These are phyloP conservation scores for Acaromyces ingoldii DNA, from an alignment of 1,284 basidiomycete species.

Conservation along the genomic window DNA sequence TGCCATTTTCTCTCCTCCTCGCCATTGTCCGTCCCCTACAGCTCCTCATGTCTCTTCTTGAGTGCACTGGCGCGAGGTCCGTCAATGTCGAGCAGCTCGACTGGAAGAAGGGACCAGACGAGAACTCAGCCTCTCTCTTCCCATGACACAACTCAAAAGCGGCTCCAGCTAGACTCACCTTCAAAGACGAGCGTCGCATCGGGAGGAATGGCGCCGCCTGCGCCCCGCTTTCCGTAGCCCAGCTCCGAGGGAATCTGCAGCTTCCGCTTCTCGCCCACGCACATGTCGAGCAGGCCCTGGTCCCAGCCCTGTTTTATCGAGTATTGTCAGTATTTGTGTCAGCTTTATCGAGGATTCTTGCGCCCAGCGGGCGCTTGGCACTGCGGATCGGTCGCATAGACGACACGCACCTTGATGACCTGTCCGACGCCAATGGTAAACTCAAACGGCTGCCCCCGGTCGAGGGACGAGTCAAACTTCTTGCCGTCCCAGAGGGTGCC, in stretches of 20 bases:
- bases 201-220: conserved; percentile 72
- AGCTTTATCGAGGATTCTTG: no score
- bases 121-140: not conserved
- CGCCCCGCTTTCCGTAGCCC: conserved; percentile 65
- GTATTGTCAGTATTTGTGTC: no score
- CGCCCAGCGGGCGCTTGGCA: no score
- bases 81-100: conserved; percentile 12
- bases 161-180: conserved; percentile 45
- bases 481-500: conserved; percentile 67
- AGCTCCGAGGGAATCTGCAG: conserved; percentile 54
- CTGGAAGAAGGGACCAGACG: not conserved
- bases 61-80: conserved; percentile 9
- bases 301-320: conserved; percentile 57
- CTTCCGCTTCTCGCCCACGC: conserved; percentile 81
- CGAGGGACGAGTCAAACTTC: conserved; percentile 75
- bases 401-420: conserved; percentile 60
- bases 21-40: no score
- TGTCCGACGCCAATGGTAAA: conserved; percentile 64
- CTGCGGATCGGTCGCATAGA: no score
- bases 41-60: no score
- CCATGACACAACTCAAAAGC: not conserved
- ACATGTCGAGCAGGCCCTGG: conserved; percentile 65
- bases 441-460: conserved; percentile 59
- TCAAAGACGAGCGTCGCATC: conserved; percentile 82
- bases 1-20: no score